Evolutionary conservation across 2,329 filamentous ascomycete genomes (phyloP).

Genomic region (Talaromyces albobiverticillius): DNA sequence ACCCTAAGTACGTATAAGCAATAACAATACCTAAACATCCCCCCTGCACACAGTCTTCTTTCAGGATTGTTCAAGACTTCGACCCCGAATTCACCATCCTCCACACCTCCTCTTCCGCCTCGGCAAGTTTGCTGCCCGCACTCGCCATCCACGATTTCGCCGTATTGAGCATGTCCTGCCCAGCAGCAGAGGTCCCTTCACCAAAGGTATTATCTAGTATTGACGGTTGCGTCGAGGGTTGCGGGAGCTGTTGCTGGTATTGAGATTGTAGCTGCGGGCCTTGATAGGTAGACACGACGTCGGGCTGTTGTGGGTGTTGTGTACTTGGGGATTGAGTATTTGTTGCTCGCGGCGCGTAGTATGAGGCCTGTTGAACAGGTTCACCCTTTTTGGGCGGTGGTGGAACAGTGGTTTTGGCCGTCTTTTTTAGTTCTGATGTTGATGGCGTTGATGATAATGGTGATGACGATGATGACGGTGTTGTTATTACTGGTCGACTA

Average conservation of each 20-base stretch:
- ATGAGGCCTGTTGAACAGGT: conserved; percentile 8
- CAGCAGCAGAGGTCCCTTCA: conserved; percentile 18
- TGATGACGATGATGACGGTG: conserved; percentile 19
- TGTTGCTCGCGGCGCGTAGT: conserved; percentile 9
- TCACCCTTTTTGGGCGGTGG: conserved; percentile 25
- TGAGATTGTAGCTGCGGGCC: too few species aligned
- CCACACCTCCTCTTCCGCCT: conserved; percentile 49
- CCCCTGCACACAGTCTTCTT: too few species aligned
- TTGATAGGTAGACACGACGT: too few species aligned
- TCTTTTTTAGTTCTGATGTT: background rate
- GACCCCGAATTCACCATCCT: conserved; percentile 39
- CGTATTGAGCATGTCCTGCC: conserved; percentile 32
- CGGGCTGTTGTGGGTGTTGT: background rate
- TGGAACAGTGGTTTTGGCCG: conserved; percentile 15
- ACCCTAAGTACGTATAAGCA: too few species aligned
- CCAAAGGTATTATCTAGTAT: conserved; percentile 1
- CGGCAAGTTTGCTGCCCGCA: conserved; percentile 40
- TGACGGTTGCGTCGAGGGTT: background rate
- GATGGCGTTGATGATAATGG: conserved; percentile 13
- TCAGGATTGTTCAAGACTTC: conserved; percentile 5
- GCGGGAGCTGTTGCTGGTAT: too few species aligned
- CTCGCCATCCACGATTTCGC: conserved; percentile 43
- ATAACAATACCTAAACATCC: too few species aligned
- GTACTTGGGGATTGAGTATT: too few species aligned
- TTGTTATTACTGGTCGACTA: conserved; percentile 43